Evolutionary conservation across 768 basidiomycete genomes (phyloP).

Genomic region (Rhodotorula kratochvilovae): DNA sequence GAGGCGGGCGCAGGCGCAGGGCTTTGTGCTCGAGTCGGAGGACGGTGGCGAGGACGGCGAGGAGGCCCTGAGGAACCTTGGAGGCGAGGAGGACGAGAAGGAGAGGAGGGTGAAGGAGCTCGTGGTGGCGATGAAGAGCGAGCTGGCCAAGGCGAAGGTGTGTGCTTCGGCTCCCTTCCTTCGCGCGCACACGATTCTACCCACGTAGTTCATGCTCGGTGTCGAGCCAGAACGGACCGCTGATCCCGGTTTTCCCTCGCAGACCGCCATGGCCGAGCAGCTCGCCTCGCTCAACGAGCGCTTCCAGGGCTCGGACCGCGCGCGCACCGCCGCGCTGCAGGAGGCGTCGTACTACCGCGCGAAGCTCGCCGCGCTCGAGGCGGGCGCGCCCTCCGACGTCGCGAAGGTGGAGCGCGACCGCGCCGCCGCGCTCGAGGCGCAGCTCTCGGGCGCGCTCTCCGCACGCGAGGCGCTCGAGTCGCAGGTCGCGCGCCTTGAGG

Average conservation of each 20-base stretch:
- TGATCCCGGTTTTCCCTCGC: background rate
- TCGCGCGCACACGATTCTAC: too few species aligned
- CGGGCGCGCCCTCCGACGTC: slow-evolving; percentile 61
- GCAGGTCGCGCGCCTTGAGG: slow-evolving; percentile 62
- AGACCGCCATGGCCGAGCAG: slow-evolving; percentile 60
- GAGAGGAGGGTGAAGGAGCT: slow-evolving; percentile 44
- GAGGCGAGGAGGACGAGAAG: background rate
- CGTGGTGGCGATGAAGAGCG: slow-evolving; percentile 71
- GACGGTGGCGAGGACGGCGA: slow-evolving; percentile 33
- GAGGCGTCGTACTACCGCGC: slow-evolving; percentile 95
- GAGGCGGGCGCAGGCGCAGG: slow-evolving; percentile 66
- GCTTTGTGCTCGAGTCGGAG: slow-evolving; percentile 56
- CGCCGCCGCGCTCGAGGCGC: slow-evolving; percentile 65
- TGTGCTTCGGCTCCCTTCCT: slow-evolving; percentile 39
- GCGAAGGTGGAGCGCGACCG: slow-evolving; percentile 74
- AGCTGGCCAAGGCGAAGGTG: slow-evolving; percentile 81
- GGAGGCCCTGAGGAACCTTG: slow-evolving; percentile 1
- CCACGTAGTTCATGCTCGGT: background rate
- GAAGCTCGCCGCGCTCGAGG: slow-evolving; percentile 82
- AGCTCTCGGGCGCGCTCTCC: slow-evolving; percentile 59
- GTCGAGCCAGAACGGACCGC: background rate
- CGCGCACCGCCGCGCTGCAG: slow-evolving; percentile 72
- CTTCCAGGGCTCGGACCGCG: slow-evolving; percentile 70
- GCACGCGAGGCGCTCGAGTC: slow-evolving; percentile 66
- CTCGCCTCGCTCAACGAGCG: slow-evolving; percentile 63